Evolutionary conservation across 139 green algal species (phyloP), one percentile per base, ranked within the genome.

Genomic region (Chlamydomonas sphaeroides): DNA sequence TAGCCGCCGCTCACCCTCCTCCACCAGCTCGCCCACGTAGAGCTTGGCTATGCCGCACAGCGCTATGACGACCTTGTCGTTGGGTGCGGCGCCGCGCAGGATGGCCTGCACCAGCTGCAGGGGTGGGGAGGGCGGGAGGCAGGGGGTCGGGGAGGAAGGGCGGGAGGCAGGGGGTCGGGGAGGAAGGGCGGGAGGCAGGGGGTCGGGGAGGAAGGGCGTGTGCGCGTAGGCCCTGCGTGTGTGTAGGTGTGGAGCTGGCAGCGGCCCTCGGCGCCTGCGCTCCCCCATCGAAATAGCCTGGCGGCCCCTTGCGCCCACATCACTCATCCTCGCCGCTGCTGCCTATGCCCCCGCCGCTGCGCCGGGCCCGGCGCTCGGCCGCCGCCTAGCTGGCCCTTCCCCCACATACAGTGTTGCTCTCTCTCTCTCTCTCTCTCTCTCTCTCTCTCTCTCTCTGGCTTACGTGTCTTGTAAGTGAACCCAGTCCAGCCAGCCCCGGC

Each of bases 21-120:
- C 94, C 20, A 96, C 74, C 5, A 97, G 70, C 56, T 97, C 92
- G 1, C 93, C 94, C 39, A 97, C 89, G 88, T 94, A 96, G 33
- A 93, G 77, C 86, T 97, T 97, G 49, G 88, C 88, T 36, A 97
- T 90, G 23, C 85, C 85, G 69, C 84, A 86, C 67, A 97, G 80
- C 1, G 91, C 94, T 45, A 97, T 92, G 11, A 92, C 39, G 11
- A 85, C 84, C 42, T 91, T 88, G 26, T 88, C 83, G 28, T 68
- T 76, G 21, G 78, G 68, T 17, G 48, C 32, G 23, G 59, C 68
- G 30, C 84, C 68, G 26, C 72, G 69, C 35, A 87, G 77, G 32
- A 90, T 53, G 41, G 75, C 33, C 35, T 90, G 45, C 56, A 92
- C 75, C 49, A 95, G 39, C 91, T 92, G 77, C 35, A 35, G 21